Percentiles rank a stretch among this genome's conserved stretches.
Conservation (phyloP, 306 rosid species). For the Benincasa hispida region DNA sequence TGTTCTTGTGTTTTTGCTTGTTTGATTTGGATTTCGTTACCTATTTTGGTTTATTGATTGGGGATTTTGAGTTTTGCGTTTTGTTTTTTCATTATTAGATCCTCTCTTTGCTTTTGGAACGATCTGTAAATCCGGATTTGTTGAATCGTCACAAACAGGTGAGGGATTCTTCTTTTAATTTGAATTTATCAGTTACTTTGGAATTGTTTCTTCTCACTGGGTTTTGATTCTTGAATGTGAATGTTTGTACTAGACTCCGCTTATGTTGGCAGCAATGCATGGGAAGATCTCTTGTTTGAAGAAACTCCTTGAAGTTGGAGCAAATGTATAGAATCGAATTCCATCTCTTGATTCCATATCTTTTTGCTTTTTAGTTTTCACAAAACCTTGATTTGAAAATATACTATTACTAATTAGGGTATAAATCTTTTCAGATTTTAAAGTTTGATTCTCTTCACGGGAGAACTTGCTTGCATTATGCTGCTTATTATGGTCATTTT, state of each 20-base stretch:
- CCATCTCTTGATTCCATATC: neutral
- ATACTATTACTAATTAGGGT: conserved; percentile 5
- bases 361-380: neutral
- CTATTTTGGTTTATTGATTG: neutral
- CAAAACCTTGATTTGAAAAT: neutral
- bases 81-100: conserved; percentile 30
- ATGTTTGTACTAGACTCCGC: conserved; percentile 65
- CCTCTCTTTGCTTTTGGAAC: conserved; percentile 54
- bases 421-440: conserved; percentile 41
- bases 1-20: neutral
- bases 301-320: conserved; percentile 78
- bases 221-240: conserved; percentile 10
- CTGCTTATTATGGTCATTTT: conserved; percentile 82
- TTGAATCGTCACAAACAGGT: conserved; percentile 96
- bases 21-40: neutral
- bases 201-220: neutral
- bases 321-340: conserved; percentile 44
- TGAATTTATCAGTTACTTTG: conserved; percentile 9
- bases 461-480: conserved; percentile 91
- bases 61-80: conserved; percentile 1
- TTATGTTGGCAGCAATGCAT: conserved; percentile 97
- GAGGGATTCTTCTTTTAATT: neutral
- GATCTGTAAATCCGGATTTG: conserved; percentile 73
- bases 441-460: conserved; percentile 79
- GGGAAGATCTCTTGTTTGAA: conserved; percentile 68